Conservation (phyloP, 1,139 yeast genomes). For the Zygosaccharomyces pseudobailii region DNA sequence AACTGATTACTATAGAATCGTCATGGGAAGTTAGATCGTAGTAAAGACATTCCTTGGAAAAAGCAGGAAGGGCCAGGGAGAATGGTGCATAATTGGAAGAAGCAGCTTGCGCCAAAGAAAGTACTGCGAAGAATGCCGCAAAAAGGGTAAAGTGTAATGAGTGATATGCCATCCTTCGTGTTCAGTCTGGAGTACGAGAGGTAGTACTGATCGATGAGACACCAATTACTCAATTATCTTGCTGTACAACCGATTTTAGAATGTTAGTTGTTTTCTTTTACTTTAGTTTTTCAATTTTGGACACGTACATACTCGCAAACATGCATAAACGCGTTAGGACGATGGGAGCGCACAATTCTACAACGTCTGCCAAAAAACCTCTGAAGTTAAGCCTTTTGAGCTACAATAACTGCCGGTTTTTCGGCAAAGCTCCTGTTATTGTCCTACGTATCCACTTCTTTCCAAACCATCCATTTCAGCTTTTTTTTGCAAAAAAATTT, state of each 20-base stretch:
- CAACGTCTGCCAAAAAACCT: too few relatives aligned
- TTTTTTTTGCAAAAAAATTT: slow-evolving; percentile 31
- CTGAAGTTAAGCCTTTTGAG: too few relatives aligned
- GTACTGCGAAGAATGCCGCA: not conserved
- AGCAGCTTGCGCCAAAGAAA: slow-evolving; percentile 14
- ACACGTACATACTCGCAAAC: slow-evolving; percentile 1
- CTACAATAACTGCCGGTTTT: not conserved
- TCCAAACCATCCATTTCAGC: slow-evolving; percentile 34
- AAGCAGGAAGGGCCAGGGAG: slow-evolving; percentile 36
- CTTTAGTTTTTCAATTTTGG: not conserved
- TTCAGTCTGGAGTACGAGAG: not conserved
- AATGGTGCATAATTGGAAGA: slow-evolving; percentile 33
- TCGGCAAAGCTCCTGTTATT: not conserved
- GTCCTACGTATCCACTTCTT: slow-evolving; percentile 1
- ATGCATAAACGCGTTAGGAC: not conserved
- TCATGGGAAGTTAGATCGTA: slow-evolving; percentile 34
- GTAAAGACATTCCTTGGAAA: slow-evolving; percentile 41
- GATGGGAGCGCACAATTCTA: not conserved
- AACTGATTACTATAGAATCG: slow-evolving; percentile 38
- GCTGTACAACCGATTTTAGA: not conserved
- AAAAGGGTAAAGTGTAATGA: not conserved
- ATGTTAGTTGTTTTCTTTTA: not conserved
- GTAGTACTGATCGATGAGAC: not conserved
- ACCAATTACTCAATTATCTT: not conserved
- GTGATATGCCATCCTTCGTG: not conserved